A percentile compares a stretch with the other conserved stretches of the same genome.
These are phyloP conservation scores for Monosporascus sp. DNA, from an alignment of 2,329 filamentous ascomycete species.

Conservation along the genomic window DNA sequence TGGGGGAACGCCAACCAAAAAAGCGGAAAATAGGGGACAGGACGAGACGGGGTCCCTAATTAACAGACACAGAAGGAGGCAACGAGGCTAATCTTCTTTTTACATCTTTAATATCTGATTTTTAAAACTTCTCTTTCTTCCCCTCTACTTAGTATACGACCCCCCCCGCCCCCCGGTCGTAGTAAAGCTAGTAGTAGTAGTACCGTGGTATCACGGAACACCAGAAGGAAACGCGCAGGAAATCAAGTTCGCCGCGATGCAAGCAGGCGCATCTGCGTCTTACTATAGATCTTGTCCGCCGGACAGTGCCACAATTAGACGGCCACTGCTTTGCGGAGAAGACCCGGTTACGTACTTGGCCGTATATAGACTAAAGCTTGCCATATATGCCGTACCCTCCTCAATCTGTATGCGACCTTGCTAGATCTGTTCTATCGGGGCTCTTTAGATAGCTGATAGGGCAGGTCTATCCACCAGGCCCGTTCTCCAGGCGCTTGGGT, in stretches of 20 bases:
- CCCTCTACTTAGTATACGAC: not conserved
- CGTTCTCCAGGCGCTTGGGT: no score
- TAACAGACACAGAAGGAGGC: not conserved
- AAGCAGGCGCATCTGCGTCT: constrained; percentile 20
- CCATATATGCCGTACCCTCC: not conserved
- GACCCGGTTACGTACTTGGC: not conserved
- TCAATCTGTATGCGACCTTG: no score
- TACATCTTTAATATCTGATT: not conserved
- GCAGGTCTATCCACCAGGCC: no score
- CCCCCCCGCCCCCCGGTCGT: constrained; percentile 2
- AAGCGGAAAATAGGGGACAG: not conserved
- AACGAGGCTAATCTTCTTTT: not conserved
- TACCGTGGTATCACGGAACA: not conserved
- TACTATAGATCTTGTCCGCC: constrained; percentile 22
- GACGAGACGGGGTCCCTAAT: not conserved
- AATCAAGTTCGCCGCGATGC: constrained; percentile 17
- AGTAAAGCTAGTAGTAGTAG: not conserved
- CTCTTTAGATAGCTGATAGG: no score
- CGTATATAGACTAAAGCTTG: not conserved
- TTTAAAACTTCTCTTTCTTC: not conserved
- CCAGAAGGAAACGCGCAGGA: constrained; percentile 6
- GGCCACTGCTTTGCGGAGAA: not conserved
- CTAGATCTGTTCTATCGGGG: no score
- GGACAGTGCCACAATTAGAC: constrained; percentile 1
- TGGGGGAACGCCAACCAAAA: not conserved